Evolutionary conservation across 768 basidiomycete species (phyloP).

Genomic region (Lactarius hatsudake): DNA sequence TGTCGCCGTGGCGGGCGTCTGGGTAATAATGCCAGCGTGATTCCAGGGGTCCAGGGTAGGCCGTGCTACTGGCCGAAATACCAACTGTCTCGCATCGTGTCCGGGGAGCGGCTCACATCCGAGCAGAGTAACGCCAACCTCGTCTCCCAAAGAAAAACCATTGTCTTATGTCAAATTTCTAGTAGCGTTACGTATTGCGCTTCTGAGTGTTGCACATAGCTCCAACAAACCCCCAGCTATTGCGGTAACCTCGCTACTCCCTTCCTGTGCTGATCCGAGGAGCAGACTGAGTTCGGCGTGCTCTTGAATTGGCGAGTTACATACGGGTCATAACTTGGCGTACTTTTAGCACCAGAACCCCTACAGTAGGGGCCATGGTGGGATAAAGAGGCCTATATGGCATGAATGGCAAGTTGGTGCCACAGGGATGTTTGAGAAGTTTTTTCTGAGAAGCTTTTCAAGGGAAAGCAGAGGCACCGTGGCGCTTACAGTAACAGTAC

Average conservation of each 20-base stretch:
- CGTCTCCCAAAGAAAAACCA: conserved; percentile 2
- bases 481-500: background rate
- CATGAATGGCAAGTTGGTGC: conserved; percentile 7
- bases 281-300: conserved; percentile 10
- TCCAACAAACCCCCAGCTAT: conserved; percentile 7
- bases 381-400: background rate
- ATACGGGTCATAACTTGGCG: conserved; percentile 2
- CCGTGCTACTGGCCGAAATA: conserved; percentile 16
- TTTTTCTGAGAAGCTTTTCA: background rate
- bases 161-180: conserved; percentile 24
- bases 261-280: conserved; percentile 20
- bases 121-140: conserved; percentile 13
- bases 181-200: conserved; percentile 20
- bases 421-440: conserved; percentile 11
- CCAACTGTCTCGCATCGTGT: conserved; percentile 5
- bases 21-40: conserved; percentile 7
- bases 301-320: conserved; percentile 16
- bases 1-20: conserved; percentile 20
- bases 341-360: background rate
- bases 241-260: conserved; percentile 7
- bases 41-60: conserved; percentile 5
- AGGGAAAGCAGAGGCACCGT: background rate
- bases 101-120: conserved; percentile 18
- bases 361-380: background rate
- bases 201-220: conserved; percentile 16